These are phyloP conservation scores for Dioscorea dumetorum DNA, from an alignment of 106 monocot species.

Conservation along the genomic window DNA sequence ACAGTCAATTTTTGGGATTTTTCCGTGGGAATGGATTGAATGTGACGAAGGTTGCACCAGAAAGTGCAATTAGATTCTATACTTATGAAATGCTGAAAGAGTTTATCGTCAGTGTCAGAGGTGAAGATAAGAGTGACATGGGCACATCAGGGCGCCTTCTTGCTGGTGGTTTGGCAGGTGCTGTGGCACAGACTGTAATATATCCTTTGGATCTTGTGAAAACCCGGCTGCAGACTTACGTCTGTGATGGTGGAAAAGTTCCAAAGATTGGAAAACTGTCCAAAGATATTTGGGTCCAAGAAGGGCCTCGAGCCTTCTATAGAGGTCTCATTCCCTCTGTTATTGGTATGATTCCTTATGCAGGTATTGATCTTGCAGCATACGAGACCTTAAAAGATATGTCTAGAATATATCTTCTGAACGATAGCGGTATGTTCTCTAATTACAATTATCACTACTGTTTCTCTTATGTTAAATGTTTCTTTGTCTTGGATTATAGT, in stretches of 20 bases:
- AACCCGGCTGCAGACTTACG: slow-evolving; percentile 71
- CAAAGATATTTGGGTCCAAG: slow-evolving; percentile 78
- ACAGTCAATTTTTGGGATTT: slow-evolving; percentile 54
- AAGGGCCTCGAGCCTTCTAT: slow-evolving; percentile 91
- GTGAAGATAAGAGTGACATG: slow-evolving; percentile 69
- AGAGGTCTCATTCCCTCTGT: slow-evolving; percentile 76
- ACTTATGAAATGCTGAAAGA: slow-evolving; percentile 81
- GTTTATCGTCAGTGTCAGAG: slow-evolving; percentile 48
- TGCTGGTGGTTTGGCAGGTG: slow-evolving; percentile 88
- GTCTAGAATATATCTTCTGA: slow-evolving; percentile 69
- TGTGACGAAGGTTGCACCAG: slow-evolving; percentile 88
- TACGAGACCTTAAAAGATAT: slow-evolving; percentile 95
- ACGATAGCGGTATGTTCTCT: too few relatives aligned
- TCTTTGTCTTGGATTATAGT: too few relatives aligned
- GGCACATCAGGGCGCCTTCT: slow-evolving; percentile 67
- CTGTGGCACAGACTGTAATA: slow-evolving; percentile 83
- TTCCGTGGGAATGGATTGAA: slow-evolving; percentile 93
- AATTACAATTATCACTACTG: too few relatives aligned
- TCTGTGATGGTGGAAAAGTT: slow-evolving; percentile 44
- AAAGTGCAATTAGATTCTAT: slow-evolving; percentile 94
- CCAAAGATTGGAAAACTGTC: slow-evolving; percentile 61
- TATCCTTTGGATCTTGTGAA: slow-evolving; percentile 97
- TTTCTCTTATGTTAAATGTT: too few relatives aligned
- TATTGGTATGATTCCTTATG: slow-evolving; percentile 94
- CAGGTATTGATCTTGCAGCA: slow-evolving; percentile 90